Base-by-base conservation (phyloP, 192 early-diverging fungal genomes). In the Coemansia sp. region DNA sequence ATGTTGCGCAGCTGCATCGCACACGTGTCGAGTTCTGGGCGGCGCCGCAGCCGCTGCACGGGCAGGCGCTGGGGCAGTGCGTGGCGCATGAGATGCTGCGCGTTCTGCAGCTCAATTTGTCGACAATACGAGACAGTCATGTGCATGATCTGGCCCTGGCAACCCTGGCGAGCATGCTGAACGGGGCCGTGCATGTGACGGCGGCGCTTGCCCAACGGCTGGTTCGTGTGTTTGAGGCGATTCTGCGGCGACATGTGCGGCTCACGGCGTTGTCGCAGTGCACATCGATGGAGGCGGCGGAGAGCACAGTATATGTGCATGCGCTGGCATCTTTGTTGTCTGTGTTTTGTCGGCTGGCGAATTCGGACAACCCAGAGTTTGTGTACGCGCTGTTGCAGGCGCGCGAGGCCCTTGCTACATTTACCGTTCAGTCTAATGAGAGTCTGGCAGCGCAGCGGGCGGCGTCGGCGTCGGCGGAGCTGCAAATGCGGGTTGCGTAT, bases 361-460 rank as follows among this genome's bases (percentile, higher is more conserved):
- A 72, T 63, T 72, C 73, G 12, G 60, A 81, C 49, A 81, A 81
- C 58, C 48, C 79, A 39, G 70, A 81, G 56, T 73, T 81, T 47
- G 69, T 81, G 29, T 81, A 81, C 52, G 59, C 64, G 10, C 39
- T 81, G 58, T 23, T 81, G 67, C 79, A 75, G 55, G 69, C 79
- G 23, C 64, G 67, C 21, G 64, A 75, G 17, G 63, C 75, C 1
- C 60, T 76, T 8, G 50, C 59, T 21, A 62, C 62, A 5, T 75
- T 80, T 32, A 27, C 27, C 27, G 27, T 5, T 27, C 27, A 3
- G 2, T 5, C 27, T 3, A 3, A 27, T 3, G 2, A 0, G 27
- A 27, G 27, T 5, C 27, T 5, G 5, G 27, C 43, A 57, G 62
- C 10, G 65, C 60, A 8, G 41, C 74, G 23, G 48, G 25, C 35